These are phyloP conservation scores for Aspergillus bridgeri DNA, from an alignment of 495 filamentous ascomycete species.

Conservation along the genomic window DNA sequence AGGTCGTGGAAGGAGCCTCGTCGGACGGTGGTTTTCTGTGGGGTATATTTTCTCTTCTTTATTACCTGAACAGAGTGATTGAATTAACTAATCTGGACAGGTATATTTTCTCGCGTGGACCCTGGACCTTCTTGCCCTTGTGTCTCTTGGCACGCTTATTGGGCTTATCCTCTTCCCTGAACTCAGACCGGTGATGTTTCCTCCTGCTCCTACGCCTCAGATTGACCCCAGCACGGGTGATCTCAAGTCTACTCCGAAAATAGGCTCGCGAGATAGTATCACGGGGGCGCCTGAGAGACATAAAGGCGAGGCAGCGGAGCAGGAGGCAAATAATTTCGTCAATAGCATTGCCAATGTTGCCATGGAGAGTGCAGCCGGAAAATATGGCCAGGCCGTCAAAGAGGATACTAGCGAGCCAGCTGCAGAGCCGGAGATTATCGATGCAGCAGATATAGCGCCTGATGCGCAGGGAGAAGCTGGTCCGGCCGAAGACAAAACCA, in stretches of 20 bases:
- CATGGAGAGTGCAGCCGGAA: slow-evolving; percentile 70
- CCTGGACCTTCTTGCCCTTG: slow-evolving; percentile 63
- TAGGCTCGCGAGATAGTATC: slow-evolving; percentile 53
- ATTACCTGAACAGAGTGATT: no score
- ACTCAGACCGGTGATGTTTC: slow-evolving; percentile 63
- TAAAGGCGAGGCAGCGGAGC: slow-evolving; percentile 81
- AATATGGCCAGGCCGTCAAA: slow-evolving; percentile 55
- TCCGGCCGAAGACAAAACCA: slow-evolving; percentile 61
- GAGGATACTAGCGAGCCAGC: slow-evolving; percentile 41
- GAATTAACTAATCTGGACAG: no score
- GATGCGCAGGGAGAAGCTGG: slow-evolving; percentile 52
- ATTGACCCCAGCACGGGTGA: slow-evolving; percentile 57
- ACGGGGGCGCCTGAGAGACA: slow-evolving; percentile 81
- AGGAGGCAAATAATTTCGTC: slow-evolving; percentile 78
- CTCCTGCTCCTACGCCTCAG: slow-evolving; percentile 70
- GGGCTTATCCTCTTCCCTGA: slow-evolving; percentile 63
- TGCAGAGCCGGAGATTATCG: slow-evolving; percentile 60
- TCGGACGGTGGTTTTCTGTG: slow-evolving; percentile 65
- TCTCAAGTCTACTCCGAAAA: neutral
- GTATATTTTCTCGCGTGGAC: slow-evolving; percentile 73
- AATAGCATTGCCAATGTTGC: slow-evolving; percentile 71
- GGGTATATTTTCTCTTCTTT: slow-evolving; percentile 45
- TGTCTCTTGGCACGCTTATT: slow-evolving; percentile 54
- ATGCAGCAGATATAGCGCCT: slow-evolving; percentile 45
- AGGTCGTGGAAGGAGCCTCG: slow-evolving; percentile 77